Evolutionary conservation across 768 basidiomycete genomes (phyloP), one percentile per base, ranked within the genome.

Genomic region (Mycena galericulata): DNA sequence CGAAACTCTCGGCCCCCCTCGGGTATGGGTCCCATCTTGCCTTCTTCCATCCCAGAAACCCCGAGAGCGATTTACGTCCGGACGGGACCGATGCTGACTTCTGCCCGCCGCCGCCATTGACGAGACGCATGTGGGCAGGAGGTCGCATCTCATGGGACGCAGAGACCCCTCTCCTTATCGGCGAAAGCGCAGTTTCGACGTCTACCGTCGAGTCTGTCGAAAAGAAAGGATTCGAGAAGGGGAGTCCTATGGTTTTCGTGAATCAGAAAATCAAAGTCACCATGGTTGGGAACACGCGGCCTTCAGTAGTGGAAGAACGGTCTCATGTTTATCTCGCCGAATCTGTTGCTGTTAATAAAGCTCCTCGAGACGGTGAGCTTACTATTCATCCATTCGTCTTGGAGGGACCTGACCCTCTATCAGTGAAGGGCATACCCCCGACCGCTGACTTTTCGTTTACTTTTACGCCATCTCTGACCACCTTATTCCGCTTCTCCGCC

Each of bases 401-500:
- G 7, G 24, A 30, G 18, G 40, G 29, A 9, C 10, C 57, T 69
- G 27, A 56, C 38, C 34, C 30, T 50, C 56, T 51, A 45, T 62
- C 58, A 91, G 91, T 90, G 62, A 78, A 81, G 26, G 85, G 80
- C 61, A 73, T 90, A 20, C 90, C 89, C 10, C 67, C 74, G 4
- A 77, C 82, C 0, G 62, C 80, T 24, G 86, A 90, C 69, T 90
- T 92, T 75, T 84, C 87, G 4, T 90, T 93, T 76, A 82, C 81
- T 29, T 94, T 89, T 75, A 87, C 80, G 14, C 94, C 94, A 3
- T 88, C 86, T 27, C 77, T 88, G 29, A 89, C 90, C 8, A 93
- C 90, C 0, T 81, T 96, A 20, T 96, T 96, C 81, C 89, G 93
- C 26, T 96, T 92, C 79, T 95, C 93, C 6, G 93, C 94, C n/a